These are phyloP conservation scores for Ascocoryne sarcoides DNA, from an alignment of 2,329 filamentous ascomycete genomes.

Conservation along the genomic window DNA sequence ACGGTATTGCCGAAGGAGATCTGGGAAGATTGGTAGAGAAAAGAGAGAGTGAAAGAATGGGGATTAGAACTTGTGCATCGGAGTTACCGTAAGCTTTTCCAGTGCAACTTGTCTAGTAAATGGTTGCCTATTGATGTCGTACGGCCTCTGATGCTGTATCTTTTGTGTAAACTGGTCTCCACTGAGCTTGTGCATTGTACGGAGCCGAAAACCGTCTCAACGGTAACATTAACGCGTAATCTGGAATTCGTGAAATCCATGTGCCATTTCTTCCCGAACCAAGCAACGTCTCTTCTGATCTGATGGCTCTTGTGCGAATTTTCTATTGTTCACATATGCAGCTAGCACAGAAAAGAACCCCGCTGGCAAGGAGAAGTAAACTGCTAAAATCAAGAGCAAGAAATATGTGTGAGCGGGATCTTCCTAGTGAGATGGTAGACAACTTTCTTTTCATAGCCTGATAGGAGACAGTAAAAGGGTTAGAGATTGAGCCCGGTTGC, in stretches of 20 bases:
- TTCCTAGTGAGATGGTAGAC: no score
- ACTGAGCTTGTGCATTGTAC: background rate
- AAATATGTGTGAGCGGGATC: no score
- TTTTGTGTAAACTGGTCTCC: background rate
- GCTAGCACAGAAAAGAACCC: no score
- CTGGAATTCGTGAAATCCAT: background rate
- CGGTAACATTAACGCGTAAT: background rate
- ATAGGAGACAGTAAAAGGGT: no score
- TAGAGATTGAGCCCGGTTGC: no score
- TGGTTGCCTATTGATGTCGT: background rate
- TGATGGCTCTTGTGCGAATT: no score
- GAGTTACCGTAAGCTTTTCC: background rate
- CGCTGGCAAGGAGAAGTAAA: no score
- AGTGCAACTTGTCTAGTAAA: background rate
- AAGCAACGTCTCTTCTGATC: no score
- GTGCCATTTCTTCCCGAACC: background rate
- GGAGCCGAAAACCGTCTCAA: background rate
- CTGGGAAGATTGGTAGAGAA: conserved; percentile 76
- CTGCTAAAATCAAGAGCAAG: no score
- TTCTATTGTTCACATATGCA: no score
- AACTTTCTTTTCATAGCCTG: no score
- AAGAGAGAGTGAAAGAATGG: background rate
- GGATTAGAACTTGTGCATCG: background rate
- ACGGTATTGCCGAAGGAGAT: conserved; percentile 65
- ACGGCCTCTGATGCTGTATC: background rate